phyloP scores from a whole-genome alignment of 176 grass and related monocot genomes.

The Luzula sylvatica region DNA sequence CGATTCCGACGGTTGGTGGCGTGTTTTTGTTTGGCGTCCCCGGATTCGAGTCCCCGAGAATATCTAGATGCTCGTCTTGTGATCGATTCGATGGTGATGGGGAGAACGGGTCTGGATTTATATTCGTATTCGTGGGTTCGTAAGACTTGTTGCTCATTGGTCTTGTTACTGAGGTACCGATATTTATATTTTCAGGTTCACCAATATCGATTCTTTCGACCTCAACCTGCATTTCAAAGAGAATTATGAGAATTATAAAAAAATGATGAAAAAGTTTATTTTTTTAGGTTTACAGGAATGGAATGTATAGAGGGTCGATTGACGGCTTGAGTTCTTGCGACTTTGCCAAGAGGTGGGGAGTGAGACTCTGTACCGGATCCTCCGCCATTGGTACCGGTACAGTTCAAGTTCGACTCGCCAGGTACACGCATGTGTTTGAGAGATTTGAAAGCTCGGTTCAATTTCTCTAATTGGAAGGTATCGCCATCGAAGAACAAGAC shows the following conservation, averaged over 20 bases:
- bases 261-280: conserved; percentile 29
- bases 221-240: conserved; percentile 45
- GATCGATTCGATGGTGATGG: conserved; percentile 41
- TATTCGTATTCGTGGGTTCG: conserved; percentile 33
- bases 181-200: conserved; percentile 66
- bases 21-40: conserved; percentile 33
- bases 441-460: conserved; percentile 82
- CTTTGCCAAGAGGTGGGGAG: conserved; percentile 63
- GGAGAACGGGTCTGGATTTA: conserved; percentile 36
- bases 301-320: conserved; percentile 41
- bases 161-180: conserved; percentile 18
- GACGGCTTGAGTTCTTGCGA: conserved; percentile 33
- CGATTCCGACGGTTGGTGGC: conserved; percentile 21
- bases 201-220: conserved; percentile 86
- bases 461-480: conserved; percentile 67
- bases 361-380: conserved; percentile 43
- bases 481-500: conserved; percentile 91
- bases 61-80: conserved; percentile 63
- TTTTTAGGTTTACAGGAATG: conserved; percentile 66
- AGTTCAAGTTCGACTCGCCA: conserved; percentile 54
- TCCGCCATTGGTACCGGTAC: conserved; percentile 28
- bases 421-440: conserved; percentile 77
- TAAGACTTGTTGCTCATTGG: conserved; percentile 39
- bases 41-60: conserved; percentile 65
- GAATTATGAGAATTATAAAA: background rate